These are phyloP conservation scores for Solanum hybrid DNA, from an alignment of 305 asterid genomes.

Conservation along the genomic window DNA sequence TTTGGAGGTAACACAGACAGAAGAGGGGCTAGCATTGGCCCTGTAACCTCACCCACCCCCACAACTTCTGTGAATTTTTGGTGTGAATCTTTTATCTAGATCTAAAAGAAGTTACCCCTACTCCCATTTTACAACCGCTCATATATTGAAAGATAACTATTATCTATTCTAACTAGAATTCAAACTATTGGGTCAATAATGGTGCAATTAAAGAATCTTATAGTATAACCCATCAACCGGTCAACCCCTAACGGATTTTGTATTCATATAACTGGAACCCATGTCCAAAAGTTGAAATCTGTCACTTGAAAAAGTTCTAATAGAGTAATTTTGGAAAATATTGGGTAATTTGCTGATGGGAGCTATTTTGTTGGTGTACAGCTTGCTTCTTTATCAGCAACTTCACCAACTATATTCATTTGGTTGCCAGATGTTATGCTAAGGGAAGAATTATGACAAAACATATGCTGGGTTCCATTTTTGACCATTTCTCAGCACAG, in stretches of 20 bases:
- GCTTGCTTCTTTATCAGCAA: neutral
- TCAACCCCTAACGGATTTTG: neutral
- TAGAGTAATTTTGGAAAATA: neutral
- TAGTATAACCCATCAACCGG: neutral
- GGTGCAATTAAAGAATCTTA: neutral
- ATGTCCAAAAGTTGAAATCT: neutral
- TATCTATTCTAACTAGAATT: neutral
- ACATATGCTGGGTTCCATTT: neutral
- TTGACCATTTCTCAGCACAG: neutral
- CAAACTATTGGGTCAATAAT: neutral
- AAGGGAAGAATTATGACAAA: neutral
- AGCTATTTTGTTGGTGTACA: neutral
- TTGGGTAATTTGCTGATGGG: neutral
- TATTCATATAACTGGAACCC: neutral
- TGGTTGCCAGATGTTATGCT: neutral
- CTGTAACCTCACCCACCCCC: neutral
- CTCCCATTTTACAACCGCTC: neutral
- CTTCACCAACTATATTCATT: neutral
- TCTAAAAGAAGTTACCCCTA: neutral
- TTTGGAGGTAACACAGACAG: neutral
- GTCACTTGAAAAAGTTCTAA: neutral
- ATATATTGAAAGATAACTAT: neutral
- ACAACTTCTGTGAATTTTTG: neutral
- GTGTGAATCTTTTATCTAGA: neutral
- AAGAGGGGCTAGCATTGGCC: neutral